Evolutionary conservation across 352 stramenopile genomes (phyloP), one percentile per base, ranked within the genome.

Genomic region (Phytophthora europaea): DNA sequence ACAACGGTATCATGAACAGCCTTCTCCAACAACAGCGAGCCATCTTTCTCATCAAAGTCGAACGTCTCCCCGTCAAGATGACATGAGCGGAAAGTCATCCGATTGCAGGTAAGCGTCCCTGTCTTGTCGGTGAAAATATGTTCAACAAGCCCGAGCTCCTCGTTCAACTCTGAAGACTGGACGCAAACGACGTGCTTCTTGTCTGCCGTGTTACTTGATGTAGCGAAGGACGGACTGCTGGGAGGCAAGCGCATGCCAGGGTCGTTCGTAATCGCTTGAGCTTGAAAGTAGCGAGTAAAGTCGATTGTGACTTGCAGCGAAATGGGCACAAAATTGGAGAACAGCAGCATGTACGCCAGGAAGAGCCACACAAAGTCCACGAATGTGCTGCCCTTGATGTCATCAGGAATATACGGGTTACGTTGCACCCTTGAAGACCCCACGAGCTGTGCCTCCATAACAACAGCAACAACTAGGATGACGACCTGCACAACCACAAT

Each of bases 51-150:
- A 28, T 85, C 70, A 31, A 83, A 89, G 28, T 78, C 65, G 51
- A 80, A 89, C 6, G 83, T 87, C n/a, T 79, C 76, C 8, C 92
- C 94, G 57, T 97, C 91, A 1, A 99, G 85, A 60, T 94, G 95
- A 61, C 93, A 99, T 15, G 88, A 88, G 26, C 96, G 96, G 69
- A 99, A 99, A 26, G 94, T 80, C 95, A 98, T 98, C 6, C 89
- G 85, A 70, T 98, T 98, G 61, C 91, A 91, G 10, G 95, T 98
- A 15, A 98, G 75, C 15, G 94, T 98, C 16, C 94, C 94, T 2
- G 94, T 98, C 67, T 98, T 98, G 69, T 98, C 94, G 0, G 77
- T 98, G 80, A 99, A 99, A 31, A 99, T 93, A 70, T 99, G 98
- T 60, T 99, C 85, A 16, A 99, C 92, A 72, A 98, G 83, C 6